phyloP scores from a whole-genome alignment of 306 rosid species.

The Abrus precatorius region DNA sequence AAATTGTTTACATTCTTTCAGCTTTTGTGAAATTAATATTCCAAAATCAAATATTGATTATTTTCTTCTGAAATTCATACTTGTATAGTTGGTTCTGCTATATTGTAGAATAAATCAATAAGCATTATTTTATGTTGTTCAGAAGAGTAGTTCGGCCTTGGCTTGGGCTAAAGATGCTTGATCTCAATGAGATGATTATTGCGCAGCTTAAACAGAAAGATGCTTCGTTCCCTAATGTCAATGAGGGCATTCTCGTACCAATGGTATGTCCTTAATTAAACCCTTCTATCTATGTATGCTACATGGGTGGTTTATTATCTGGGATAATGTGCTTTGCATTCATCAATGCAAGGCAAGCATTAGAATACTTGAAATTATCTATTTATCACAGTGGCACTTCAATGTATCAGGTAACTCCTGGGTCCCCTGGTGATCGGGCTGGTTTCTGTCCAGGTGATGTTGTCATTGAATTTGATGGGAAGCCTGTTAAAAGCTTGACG shows the following conservation, averaged over 20 bases:
- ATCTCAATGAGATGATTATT: slow-evolving; percentile 79
- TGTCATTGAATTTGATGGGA: slow-evolving; percentile 83
- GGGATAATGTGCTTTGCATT: slow-evolving; percentile 7
- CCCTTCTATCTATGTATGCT: slow-evolving; percentile 9
- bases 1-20: not conserved
- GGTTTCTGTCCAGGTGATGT: slow-evolving; percentile 86
- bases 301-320: not conserved
- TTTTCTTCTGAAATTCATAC: slow-evolving; percentile 11
- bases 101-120: slow-evolving; percentile 21
- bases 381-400: slow-evolving; percentile 23
- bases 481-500: slow-evolving; percentile 68
- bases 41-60: slow-evolving; percentile 24
- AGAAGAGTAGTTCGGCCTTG: slow-evolving; percentile 96
- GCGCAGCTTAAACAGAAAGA: slow-evolving; percentile 77
- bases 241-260: slow-evolving; percentile 80
- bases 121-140: slow-evolving; percentile 43
- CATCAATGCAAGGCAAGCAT: not conserved
- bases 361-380: not conserved
- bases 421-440: slow-evolving; percentile 86
- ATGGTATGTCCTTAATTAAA: slow-evolving; percentile 59
- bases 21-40: slow-evolving; percentile 14
- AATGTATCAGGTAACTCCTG: slow-evolving; percentile 78
- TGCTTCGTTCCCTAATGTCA: slow-evolving; percentile 76
- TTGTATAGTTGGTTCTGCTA: slow-evolving; percentile 21
- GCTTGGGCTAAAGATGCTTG: slow-evolving; percentile 94